Percentiles rank a stretch among this genome's conserved stretches.
Evolutionary conservation across 768 basidiomycete genomes (phyloP).

Genomic region (Punctularia strigosozonata): DNA sequence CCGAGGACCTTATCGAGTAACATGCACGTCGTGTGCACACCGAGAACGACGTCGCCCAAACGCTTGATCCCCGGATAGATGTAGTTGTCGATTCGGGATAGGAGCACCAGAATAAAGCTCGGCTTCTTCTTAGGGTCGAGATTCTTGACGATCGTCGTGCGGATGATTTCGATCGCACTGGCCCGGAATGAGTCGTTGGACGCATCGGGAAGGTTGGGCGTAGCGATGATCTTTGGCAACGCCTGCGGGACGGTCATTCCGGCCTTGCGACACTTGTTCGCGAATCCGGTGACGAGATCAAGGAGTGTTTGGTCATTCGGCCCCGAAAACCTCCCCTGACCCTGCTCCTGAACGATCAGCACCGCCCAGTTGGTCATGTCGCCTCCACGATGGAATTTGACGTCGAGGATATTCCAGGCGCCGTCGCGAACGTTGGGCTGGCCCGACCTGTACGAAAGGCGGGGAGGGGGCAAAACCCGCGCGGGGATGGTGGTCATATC

Average conservation of each 20-base stretch:
- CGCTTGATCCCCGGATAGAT: conserved; percentile 79
- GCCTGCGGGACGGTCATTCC: conserved; percentile 40
- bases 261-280: conserved; percentile 38
- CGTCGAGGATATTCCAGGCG: conserved; percentile 67
- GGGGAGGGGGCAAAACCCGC: conserved; percentile 51
- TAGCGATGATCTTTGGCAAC: conserved; percentile 24
- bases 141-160: conserved; percentile 23
- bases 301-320: conserved; percentile 29
- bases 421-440: conserved; percentile 39
- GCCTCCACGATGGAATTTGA: conserved; percentile 52
- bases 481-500: conserved; percentile 56
- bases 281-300: conserved; percentile 39
- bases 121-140: conserved; percentile 27
- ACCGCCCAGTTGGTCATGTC: conserved; percentile 51
- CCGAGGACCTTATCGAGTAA: conserved; percentile 48
- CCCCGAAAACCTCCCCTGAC: conserved; percentile 22
- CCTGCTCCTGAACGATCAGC: conserved; percentile 46
- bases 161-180: conserved; percentile 27
- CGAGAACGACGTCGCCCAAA: conserved; percentile 62
- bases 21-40: conserved; percentile 69
- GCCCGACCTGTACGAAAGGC: conserved; percentile 40
- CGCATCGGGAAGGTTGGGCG: conserved; percentile 12
- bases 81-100: conserved; percentile 55
- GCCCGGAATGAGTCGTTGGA: conserved; percentile 22
- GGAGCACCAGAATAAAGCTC: conserved; percentile 56